A percentile compares a stretch with the other conserved stretches of the same genome.
Conservation (phyloP, 306 rosid species). For the Pterocarpus macrocarpus region DNA sequence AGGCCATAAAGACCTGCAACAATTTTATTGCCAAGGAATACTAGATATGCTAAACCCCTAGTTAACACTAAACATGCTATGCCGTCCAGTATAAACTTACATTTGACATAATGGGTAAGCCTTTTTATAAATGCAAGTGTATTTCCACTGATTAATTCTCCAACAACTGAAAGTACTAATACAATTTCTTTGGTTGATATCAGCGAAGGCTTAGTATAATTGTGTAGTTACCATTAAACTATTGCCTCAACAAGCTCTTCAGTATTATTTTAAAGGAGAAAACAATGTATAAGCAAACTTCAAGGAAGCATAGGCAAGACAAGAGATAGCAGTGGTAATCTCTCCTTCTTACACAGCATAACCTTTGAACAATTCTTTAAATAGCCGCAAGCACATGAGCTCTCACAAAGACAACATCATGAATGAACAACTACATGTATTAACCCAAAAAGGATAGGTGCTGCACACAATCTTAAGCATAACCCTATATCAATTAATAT, state of each 20-base stretch:
- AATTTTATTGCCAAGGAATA: not conserved
- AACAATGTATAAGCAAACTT: constrained; percentile 25
- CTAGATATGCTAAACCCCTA: not conserved
- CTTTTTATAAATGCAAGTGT: not conserved
- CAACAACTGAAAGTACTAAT: constrained; percentile 3
- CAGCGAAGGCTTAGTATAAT: not conserved
- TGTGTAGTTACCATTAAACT: constrained; percentile 4
- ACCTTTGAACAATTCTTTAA: not conserved
- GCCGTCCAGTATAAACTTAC: not conserved
- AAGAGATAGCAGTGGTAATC: not conserved
- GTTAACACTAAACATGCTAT: not conserved
- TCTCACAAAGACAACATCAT: constrained; percentile 19
- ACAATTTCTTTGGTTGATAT: constrained; percentile 16
- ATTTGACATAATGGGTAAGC: not conserved
- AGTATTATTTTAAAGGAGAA: constrained; percentile 11
- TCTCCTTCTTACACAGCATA: not conserved
- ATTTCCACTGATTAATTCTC: not conserved
- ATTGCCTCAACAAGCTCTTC: not conserved
- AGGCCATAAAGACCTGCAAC: no score
- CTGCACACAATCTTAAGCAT: constrained; percentile 8
- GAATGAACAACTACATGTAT: constrained; percentile 1
- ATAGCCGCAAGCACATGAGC: constrained; percentile 15
- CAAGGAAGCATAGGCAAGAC: constrained; percentile 9
- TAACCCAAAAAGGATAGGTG: not conserved
- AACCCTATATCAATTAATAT: not conserved